Base-by-base conservation (phyloP, 139 green algal species). In the Chlamydomonas asymmetrica region DNA sequence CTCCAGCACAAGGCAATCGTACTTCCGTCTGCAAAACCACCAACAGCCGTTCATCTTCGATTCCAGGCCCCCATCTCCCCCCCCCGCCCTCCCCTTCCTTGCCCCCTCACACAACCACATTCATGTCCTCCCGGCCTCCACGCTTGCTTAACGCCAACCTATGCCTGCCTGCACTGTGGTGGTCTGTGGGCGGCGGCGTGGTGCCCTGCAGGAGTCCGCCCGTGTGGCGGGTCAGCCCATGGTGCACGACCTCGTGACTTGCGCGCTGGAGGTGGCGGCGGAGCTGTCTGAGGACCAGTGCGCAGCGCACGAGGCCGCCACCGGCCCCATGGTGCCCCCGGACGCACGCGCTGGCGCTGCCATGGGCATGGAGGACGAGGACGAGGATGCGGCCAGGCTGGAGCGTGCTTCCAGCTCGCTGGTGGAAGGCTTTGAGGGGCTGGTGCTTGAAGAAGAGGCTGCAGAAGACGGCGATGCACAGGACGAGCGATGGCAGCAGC, bases 171-270 rank as follows among this genome's bases (percentile, higher is more conserved):
- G n/a, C n/a, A n/a, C n/a, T n/a, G n/a, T n/a, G n/a, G n/a, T n/a
- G n/a, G n/a, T n/a, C n/a, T n/a, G n/a, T n/a, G n/a, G n/a, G n/a
- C n/a, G n/a, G n/a, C n/a, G n/a, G n/a, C n/a, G n/a, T n/a, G n/a
- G n/a, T n/a, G 9, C 63, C n/a, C 38, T 37, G 13, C 49, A 74
- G 67, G 67, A 74, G 35, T 52, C 67, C 27, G 45, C 35, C 43
- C 57, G 71, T 25, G 50, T 87, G 4, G 23, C 71, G 3, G 88
- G 91, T 4, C 35, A 80, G 34, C 84, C 88, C 45, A 83, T 89
- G 82, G 41, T 93, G 38, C 87, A 91, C 54, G 89, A 92, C 50
- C 81, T 94, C 23, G 85, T 82, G 3, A 50, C 34, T 0, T 45
- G 56, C 2, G 80, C 77, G 1, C 65, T 76, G 31, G 87, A 92